A percentile compares a stretch with the other conserved stretches of the same genome.
Evolutionary conservation across 2,329 filamentous ascomycete genomes (phyloP).

Genomic region (Exophiala calicioides): DNA sequence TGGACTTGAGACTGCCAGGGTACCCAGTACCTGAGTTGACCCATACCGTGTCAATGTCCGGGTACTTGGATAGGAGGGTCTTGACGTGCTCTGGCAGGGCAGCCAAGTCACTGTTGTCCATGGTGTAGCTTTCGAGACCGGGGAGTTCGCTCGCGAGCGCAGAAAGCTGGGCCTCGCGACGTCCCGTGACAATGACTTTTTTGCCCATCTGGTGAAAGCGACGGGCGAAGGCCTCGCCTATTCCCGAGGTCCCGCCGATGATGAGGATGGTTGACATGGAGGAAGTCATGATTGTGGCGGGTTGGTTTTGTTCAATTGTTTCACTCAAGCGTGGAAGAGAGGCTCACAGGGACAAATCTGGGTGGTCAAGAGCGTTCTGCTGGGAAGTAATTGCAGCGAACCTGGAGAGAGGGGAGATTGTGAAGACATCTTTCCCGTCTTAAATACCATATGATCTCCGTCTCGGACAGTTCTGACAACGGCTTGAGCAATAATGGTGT

Average conservation of each 20-base stretch:
- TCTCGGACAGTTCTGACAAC: no score
- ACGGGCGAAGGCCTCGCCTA: conserved; percentile 38
- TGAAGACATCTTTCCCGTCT: no score
- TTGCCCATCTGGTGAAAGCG: conserved; percentile 32
- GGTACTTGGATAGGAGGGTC: conserved; percentile 30
- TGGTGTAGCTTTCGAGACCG: conserved; percentile 33
- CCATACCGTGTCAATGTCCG: conserved; percentile 38
- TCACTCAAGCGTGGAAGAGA: no score
- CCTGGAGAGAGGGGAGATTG: no score
- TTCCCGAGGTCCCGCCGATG: conserved; percentile 47
- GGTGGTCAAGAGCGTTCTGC: no score
- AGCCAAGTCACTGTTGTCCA: conserved; percentile 31
- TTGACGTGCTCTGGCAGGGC: conserved; percentile 20
- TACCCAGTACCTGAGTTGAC: conserved; percentile 37
- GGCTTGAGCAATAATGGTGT: no score
- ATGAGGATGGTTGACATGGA: conserved; percentile 33
- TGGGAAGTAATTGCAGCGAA: no score
- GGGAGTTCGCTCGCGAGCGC: conserved; percentile 32
- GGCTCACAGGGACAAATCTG: no score
- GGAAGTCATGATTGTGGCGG: conserved; percentile 17
- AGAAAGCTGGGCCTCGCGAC: conserved; percentile 29
- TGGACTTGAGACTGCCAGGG: conserved; percentile 30
- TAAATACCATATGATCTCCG: no score
- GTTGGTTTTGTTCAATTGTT: not conserved
- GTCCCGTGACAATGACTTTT: conserved; percentile 34